A percentile compares a stretch with the other conserved stretches of the same genome.
phyloP scores from a whole-genome alignment of 495 filamentous ascomycete genomes.

The Daldinia childiae region DNA sequence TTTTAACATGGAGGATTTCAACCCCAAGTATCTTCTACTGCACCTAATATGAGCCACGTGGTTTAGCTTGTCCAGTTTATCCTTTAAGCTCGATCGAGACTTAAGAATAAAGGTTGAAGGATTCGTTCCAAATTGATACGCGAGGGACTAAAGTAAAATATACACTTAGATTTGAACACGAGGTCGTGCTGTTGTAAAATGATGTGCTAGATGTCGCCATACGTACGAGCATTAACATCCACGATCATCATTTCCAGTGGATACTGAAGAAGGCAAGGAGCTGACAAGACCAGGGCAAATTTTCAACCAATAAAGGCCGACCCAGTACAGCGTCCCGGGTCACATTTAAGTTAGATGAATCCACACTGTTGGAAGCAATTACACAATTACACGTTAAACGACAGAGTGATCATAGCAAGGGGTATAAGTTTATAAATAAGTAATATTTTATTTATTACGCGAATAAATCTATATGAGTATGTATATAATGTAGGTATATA shows the following conservation, averaged over 20 bases:
- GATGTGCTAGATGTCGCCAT: constrained; percentile 24
- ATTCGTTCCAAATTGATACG: neutral
- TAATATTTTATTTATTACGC: neutral
- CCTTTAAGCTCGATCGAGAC: neutral
- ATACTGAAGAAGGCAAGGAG: neutral
- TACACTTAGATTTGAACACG: neutral
- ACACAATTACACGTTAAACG: constrained; percentile 2
- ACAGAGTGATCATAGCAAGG: neutral
- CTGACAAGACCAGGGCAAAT: constrained; percentile 3
- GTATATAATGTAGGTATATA: neutral
- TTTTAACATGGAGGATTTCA: too few species aligned
- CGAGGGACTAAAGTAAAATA: neutral
- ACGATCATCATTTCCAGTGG: neutral
- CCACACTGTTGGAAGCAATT: constrained; percentile 25
- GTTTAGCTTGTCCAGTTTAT: neutral
- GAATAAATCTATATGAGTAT: neutral
- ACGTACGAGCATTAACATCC: neutral
- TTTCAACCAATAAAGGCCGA: constrained; percentile 26
- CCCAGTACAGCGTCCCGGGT: constrained; percentile 41
- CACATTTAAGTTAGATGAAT: constrained; percentile 24
- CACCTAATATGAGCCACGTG: neutral
- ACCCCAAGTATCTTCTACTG: neutral
- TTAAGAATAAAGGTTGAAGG: neutral
- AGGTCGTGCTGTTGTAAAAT: neutral
- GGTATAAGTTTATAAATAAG: neutral